Percentiles rank a stretch among this genome's conserved stretches.
Conservation (phyloP, 2,329 filamentous ascomycete species). For the Aspergillus nomiae region DNA sequence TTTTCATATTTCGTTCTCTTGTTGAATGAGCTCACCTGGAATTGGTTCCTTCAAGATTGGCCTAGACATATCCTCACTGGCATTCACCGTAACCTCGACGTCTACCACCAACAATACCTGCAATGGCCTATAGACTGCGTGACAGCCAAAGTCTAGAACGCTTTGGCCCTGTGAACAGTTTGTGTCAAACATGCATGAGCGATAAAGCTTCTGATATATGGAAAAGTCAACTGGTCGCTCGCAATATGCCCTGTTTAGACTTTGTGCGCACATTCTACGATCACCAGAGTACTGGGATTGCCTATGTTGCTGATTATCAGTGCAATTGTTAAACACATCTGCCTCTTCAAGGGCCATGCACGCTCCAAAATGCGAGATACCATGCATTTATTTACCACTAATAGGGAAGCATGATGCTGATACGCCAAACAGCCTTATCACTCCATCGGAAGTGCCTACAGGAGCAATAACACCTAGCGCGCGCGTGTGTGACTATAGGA, state of each 20-base stretch:
- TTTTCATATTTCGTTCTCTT: constrained; percentile 15
- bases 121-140: constrained; percentile 2
- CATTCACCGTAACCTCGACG: constrained; percentile 4
- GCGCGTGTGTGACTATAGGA: too few species aligned
- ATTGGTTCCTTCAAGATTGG: constrained; percentile 19
- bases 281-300: not conserved
- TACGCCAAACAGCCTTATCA: not conserved
- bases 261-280: not conserved
- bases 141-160: not conserved
- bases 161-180: not conserved
- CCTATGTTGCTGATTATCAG: not conserved
- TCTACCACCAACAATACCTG: not conserved
- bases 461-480: too few species aligned
- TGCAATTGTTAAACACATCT: not conserved
- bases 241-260: too few species aligned
- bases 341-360: not conserved
- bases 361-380: not conserved
- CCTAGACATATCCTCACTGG: constrained; percentile 16
- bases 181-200: not conserved
- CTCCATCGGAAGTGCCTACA: too few species aligned
- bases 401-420: not conserved
- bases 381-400: not conserved
- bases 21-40: constrained; percentile 9
- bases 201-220: not conserved
- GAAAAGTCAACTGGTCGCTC: not conserved